A percentile compares a stretch with the other conserved stretches of the same genome.
These are phyloP conservation scores for Cordyceps cateniannulata DNA, from an alignment of 2,329 filamentous ascomycete genomes.

Conservation along the genomic window DNA sequence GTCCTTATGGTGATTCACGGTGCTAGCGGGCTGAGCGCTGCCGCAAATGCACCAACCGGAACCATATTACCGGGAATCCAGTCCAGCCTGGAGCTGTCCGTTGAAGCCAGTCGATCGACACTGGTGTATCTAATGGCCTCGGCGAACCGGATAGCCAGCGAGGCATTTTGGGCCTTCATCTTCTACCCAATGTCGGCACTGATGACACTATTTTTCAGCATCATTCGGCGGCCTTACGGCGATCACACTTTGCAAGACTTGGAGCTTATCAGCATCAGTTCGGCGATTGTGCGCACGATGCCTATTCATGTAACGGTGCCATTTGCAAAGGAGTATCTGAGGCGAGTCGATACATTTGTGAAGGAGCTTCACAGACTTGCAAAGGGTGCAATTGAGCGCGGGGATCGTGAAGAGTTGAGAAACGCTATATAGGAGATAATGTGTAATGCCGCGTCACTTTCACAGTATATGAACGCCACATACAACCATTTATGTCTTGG, in stretches of 20 bases:
- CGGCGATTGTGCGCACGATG: conserved; percentile 37
- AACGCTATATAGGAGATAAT: not conserved
- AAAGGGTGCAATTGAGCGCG: conserved; percentile 30
- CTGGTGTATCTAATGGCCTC: conserved; percentile 40
- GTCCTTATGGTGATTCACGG: conserved; percentile 49
- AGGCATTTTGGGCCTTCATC: conserved; percentile 47
- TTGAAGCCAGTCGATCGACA: conserved; percentile 51
- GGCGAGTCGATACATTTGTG: conserved; percentile 36
- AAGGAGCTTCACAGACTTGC: conserved; percentile 37
- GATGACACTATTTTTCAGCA: conserved; percentile 48
- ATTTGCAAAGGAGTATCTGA: conserved; percentile 33
- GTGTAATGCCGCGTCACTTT: not conserved
- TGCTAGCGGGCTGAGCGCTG: conserved; percentile 45
- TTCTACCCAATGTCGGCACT: conserved; percentile 52
- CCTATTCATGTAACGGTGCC: conserved; percentile 22
- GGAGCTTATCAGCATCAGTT: conserved; percentile 35
- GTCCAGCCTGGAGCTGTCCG: conserved; percentile 45
- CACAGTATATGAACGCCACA: no score
- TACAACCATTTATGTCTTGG: no score
- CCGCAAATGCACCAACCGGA: conserved; percentile 22
- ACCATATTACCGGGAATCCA: conserved; percentile 38
- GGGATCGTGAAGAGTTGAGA: not conserved
- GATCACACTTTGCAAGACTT: conserved; percentile 38
- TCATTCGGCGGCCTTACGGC: conserved; percentile 41
- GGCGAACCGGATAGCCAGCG: conserved; percentile 34